These are phyloP conservation scores for Dichotomocladium elegans DNA, from an alignment of 371 early-diverging fungal species.

Conservation along the genomic window DNA sequence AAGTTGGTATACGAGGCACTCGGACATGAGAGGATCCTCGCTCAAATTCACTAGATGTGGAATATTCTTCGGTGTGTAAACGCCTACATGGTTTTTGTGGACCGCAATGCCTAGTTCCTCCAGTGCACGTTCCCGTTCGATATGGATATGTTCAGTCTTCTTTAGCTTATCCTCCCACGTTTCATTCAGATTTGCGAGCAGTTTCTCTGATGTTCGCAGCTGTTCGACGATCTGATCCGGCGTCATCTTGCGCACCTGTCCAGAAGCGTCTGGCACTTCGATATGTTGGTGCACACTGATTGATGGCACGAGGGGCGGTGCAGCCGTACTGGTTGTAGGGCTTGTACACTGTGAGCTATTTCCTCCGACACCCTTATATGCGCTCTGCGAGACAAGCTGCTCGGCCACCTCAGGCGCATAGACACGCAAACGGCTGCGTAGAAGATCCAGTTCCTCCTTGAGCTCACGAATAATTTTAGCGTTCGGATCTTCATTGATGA, in stretches of 20 bases:
- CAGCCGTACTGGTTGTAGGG: background rate
- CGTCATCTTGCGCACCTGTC: conserved; percentile 49
- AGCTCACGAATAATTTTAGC: conserved; percentile 84
- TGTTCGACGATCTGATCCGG: conserved; percentile 73
- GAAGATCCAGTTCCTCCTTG: conserved; percentile 74
- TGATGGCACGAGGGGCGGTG: background rate
- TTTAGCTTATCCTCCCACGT: conserved; percentile 85
- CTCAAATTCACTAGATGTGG: conserved; percentile 89
- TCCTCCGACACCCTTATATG: conserved; percentile 18
- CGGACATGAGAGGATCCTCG: conserved; percentile 89
- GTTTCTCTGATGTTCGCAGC: conserved; percentile 82
- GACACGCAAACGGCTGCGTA: conserved; percentile 61
- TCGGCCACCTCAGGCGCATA: conserved; percentile 59
- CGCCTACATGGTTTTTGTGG: conserved; percentile 73
- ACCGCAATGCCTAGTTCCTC: conserved; percentile 81
- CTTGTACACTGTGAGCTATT: background rate
- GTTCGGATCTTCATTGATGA: conserved; percentile 90
- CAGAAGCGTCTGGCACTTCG: conserved; percentile 47
- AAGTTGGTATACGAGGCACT: conserved; percentile 86
- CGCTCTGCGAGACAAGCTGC: conserved; percentile 33
- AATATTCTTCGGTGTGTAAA: conserved; percentile 77
- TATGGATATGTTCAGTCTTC: conserved; percentile 73
- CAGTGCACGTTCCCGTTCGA: conserved; percentile 70
- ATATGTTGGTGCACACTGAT: conserved; percentile 14
- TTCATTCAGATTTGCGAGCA: conserved; percentile 77